Evolutionary conservation across 1,284 basidiomycete genomes (phyloP).

Genomic region (Schizophyllum commune): DNA sequence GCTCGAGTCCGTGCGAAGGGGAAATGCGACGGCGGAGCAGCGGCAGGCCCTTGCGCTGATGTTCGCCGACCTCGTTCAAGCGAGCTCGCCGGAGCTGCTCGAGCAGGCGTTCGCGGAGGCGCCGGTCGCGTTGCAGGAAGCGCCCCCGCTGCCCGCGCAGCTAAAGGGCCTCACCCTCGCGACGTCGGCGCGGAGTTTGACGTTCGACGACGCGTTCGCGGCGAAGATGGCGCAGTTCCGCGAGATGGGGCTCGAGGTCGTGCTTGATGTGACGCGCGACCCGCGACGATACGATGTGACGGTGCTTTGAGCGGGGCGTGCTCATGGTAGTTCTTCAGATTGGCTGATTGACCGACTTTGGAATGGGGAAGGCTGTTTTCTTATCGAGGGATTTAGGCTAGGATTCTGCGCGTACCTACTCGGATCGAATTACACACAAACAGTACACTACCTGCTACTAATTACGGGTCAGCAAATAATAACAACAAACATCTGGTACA

Average conservation of each 20-base stretch:
- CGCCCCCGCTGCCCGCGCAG: not conserved
- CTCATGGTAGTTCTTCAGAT: no score
- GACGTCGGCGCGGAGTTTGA: not conserved
- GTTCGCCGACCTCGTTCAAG: not conserved
- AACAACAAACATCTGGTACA: not conserved
- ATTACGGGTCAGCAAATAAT: not conserved
- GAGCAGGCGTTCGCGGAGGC: not conserved
- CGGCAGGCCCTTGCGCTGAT: not conserved
- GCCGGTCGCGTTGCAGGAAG: not conserved
- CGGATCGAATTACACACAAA: not conserved
- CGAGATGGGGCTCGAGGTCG: not conserved
- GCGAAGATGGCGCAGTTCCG: not conserved
- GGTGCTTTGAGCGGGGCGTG: not conserved
- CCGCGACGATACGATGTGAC: not conserved
- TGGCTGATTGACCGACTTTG: no score
- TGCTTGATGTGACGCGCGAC: not conserved
- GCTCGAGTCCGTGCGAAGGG: not conserved
- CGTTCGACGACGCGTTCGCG: not conserved
- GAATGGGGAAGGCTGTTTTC: no score
- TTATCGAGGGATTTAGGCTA: not conserved
- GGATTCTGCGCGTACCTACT: not conserved
- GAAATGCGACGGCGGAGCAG: not conserved
- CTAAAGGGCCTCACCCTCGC: not conserved
- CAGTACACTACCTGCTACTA: not conserved
- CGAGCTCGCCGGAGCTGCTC: not conserved